Conservation (phyloP, 1,139 yeast genomes). For the Saccharomycopsis hybrid region DNA sequence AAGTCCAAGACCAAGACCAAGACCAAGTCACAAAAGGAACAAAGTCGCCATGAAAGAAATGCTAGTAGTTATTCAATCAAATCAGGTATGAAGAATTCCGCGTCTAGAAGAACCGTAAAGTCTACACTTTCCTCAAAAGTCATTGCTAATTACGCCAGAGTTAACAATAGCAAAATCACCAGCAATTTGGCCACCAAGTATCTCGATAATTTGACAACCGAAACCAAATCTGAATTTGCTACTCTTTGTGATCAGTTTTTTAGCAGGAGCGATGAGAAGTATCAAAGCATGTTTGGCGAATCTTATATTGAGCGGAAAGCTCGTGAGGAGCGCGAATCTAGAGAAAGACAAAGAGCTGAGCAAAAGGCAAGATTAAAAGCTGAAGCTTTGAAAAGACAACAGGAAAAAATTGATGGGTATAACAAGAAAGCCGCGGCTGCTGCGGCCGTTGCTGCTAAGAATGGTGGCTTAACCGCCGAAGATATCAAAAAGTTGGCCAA, state of each 20-base stretch:
- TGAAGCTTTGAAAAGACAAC: not conserved
- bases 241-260: conserved; percentile 19
- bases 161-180: not conserved
- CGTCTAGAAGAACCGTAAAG: conserved; percentile 14
- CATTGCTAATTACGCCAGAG: conserved; percentile 13
- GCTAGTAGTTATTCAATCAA: not conserved
- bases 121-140: conserved; percentile 18
- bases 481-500: conserved; percentile 11
- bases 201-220: conserved; percentile 13
- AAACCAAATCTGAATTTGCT: conserved; percentile 20
- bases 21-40: not conserved
- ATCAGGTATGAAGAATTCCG: conserved; percentile 4
- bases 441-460: conserved; percentile 1
- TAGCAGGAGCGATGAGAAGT: conserved; percentile 12
- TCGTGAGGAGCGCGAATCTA: conserved; percentile 7
- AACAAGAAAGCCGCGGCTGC: conserved; percentile 3
- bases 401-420: not conserved
- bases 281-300: conserved; percentile 18
- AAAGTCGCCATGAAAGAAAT: not conserved
- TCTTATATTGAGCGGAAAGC: conserved; percentile 16
- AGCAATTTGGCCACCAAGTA: conserved; percentile 2
- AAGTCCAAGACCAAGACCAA: conserved; percentile 7
- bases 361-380: conserved; percentile 1
- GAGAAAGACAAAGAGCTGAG: conserved; percentile 2
- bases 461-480: conserved; percentile 3